Percentiles rank a stretch among this genome's conserved stretches.
These are phyloP conservation scores for Hsuehochloa calcarea DNA, from an alignment of 176 grass and related monocot genomes.

Conservation along the genomic window DNA sequence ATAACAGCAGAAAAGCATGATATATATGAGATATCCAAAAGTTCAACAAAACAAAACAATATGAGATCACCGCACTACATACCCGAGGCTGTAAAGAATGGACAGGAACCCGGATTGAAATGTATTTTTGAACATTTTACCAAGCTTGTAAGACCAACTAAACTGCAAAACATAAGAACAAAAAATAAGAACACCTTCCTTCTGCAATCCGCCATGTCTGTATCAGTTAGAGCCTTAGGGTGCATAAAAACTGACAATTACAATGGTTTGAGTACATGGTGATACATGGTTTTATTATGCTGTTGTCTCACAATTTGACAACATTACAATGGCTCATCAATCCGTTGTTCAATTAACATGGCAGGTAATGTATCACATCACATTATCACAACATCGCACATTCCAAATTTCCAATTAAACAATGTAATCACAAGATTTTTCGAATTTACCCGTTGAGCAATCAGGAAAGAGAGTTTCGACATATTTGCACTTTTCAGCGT, in stretches of 20 bases:
- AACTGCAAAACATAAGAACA: slow-evolving; percentile 14
- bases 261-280: no score
- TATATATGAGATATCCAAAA: slow-evolving; percentile 26
- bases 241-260: not conserved
- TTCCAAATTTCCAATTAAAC: not conserved
- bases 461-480: not conserved
- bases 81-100: slow-evolving; percentile 96
- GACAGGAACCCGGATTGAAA: slow-evolving; percentile 97
- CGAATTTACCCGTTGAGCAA: not conserved
- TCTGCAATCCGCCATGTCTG: not conserved
- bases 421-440: not conserved
- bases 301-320: no score
- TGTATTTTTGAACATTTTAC: slow-evolving; percentile 89
- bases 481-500: not conserved
- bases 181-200: not conserved
- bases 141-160: slow-evolving; percentile 8
- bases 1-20: not conserved
- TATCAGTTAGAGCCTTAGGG: not conserved
- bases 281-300: no score
- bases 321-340: not conserved
- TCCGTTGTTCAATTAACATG: not conserved
- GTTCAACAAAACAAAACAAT: not conserved
- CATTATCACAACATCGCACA: no score
- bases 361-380: not conserved
- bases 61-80: not conserved